Percentiles rank a stretch among this genome's conserved stretches.
Evolutionary conservation across 1,284 basidiomycete genomes (phyloP).

Genomic region (Fomitopsis pinicola): DNA sequence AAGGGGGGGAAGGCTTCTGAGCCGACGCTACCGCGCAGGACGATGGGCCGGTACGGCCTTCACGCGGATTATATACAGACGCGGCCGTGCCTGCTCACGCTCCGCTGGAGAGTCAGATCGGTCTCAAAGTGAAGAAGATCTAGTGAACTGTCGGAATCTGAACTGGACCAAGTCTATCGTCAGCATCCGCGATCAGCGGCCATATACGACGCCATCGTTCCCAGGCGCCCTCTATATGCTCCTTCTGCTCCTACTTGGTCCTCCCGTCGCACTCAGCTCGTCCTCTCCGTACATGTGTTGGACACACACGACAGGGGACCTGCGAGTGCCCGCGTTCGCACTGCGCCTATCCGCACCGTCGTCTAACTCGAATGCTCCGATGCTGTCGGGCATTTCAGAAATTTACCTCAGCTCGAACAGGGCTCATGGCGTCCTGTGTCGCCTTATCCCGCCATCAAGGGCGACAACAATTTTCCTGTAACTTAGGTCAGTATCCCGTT

Average conservation of each 20-base stretch:
- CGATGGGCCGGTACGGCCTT: background rate
- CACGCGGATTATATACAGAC: constrained; percentile 3
- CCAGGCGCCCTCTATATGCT: background rate
- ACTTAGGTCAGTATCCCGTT: background rate
- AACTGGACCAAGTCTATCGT: constrained; percentile 1
- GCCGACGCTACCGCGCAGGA: background rate
- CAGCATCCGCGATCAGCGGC: constrained; percentile 9
- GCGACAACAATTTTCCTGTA: background rate
- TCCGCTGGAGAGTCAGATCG: background rate
- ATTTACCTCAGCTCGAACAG: background rate
- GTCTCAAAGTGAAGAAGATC: background rate
- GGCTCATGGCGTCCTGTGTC: constrained; percentile 1
- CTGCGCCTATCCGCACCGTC: background rate
- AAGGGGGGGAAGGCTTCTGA: background rate
- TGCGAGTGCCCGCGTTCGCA: background rate
- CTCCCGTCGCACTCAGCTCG: background rate
- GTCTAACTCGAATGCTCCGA: background rate
- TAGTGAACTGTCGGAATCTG: constrained; percentile 1
- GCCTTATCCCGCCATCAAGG: constrained; percentile 2
- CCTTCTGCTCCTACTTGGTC: background rate
- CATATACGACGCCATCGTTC: background rate
- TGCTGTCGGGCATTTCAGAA: background rate
- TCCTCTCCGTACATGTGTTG: background rate
- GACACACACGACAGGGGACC: background rate
- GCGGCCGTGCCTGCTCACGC: background rate